Evolutionary conservation across 257 asterid species (phyloP), one percentile per base, ranked within the genome.

Genomic region (Solanum pinnatisectum): DNA sequence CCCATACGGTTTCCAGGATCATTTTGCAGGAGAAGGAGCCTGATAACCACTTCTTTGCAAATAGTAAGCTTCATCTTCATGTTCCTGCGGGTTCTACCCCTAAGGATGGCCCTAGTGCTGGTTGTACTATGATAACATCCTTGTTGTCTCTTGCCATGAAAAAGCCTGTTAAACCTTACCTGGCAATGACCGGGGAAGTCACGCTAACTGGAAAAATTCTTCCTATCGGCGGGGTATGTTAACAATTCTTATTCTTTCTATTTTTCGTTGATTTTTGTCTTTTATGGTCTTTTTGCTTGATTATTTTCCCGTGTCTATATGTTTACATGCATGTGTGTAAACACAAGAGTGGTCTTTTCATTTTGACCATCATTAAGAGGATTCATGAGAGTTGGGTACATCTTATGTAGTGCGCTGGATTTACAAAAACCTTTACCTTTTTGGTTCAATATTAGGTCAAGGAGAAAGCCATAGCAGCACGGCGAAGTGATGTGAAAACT

Each of bases 11-110:
- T 72, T 94, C 99, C 32, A 91, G 99, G 83, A 93, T 94, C 74
- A 92, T 97, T 87, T 87, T 96, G 91, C 94, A 87, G n/a, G 98
- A 94, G 88, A 96, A 93, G 91, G 98, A 96, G 32, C 94, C 98
- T 5, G 92, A 89, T 42, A 97, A 92, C 84, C 90, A 88, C 0
- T 97, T 93, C 92, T 97, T 97, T 83, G 91, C 94, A 44, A 94
- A 93, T 84, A 84, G 96, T 60, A 96, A 97, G 96, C 90, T 97
- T 91, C 99, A 97, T 91, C 98, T 97, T 87, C 99, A 97, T 88
- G 99, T 97, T 84, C 99, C 99, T 0, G 95, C 99, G 0, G 99
- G 99, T 37, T 97, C 99, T 74, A 97, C 98, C 49, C 99, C 99
- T 0, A 97, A 97, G 93, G 99, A 97, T 37, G 99, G 99, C 10